A percentile compares a stretch with the other conserved stretches of the same genome.
These are phyloP conservation scores for Cantharellus anzutake DNA, from an alignment of 768 basidiomycete species.

Conservation along the genomic window DNA sequence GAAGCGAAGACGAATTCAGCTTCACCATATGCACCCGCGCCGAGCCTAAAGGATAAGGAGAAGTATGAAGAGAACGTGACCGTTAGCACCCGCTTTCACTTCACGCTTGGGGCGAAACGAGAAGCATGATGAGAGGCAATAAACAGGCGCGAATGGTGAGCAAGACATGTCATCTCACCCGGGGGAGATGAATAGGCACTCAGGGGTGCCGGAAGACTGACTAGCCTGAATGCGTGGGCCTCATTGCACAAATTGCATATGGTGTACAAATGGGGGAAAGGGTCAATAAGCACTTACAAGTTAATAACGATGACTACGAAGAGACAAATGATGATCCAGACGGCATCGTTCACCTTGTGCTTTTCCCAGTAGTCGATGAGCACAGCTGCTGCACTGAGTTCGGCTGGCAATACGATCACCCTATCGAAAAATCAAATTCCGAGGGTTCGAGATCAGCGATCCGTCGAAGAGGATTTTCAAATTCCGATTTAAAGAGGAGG, in stretches of 20 bases:
- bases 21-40: slow-evolving; percentile 19
- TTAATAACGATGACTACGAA: slow-evolving; percentile 62
- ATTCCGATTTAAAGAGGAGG: background rate
- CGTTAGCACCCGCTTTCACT: background rate
- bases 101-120: background rate
- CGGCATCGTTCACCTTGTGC: slow-evolving; percentile 27
- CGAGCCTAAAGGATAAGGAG: slow-evolving; percentile 27
- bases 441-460: background rate
- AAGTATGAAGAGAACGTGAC: slow-evolving; percentile 36
- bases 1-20: slow-evolving; percentile 80
- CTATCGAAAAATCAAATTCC: background rate
- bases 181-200: no score
- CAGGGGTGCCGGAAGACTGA: no score
- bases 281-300: slow-evolving; percentile 33
- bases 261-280: background rate
- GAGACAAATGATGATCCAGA: slow-evolving; percentile 64
- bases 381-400: slow-evolving; percentile 24
- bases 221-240: background rate
- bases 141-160: slow-evolving; percentile 27
- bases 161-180: no score
- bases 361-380: slow-evolving; percentile 57
- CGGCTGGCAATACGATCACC: slow-evolving; percentile 16
- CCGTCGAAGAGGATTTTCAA: background rate
- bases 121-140: slow-evolving; percentile 28
- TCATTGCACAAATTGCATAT: background rate